Evolutionary conservation across 139 green algal genomes (phyloP).

Genomic region (Picochlorum sp.): DNA sequence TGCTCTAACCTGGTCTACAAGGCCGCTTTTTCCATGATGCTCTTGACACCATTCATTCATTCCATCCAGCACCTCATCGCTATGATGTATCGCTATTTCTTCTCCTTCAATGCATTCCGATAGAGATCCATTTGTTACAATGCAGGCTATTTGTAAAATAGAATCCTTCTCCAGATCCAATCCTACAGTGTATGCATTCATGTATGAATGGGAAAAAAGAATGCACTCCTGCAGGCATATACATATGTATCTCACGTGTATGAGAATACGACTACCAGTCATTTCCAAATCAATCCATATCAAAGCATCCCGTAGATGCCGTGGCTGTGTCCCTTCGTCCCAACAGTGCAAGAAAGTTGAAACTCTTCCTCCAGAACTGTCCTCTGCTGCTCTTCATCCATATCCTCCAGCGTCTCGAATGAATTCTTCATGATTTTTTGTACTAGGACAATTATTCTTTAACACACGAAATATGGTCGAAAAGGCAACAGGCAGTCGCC

Average conservation of each 20-base stretch:
- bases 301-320: conserved; percentile 44
- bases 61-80: conserved; percentile 60
- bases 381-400: conserved; percentile 9
- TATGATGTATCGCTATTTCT: conserved; percentile 74
- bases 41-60: conserved; percentile 93
- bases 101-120: conserved; percentile 58
- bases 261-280: conserved; percentile 44
- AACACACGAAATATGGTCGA: too few species aligned
- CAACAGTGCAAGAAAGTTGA: too few species aligned
- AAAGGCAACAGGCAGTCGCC: too few species aligned
- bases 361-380: too few species aligned
- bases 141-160: conserved; percentile 85
- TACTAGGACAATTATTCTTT: background rate
- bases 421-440: background rate
- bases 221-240: too few species aligned
- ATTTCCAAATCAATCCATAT: conserved; percentile 90
- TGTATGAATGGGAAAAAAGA: too few species aligned
- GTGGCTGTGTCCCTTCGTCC: background rate
- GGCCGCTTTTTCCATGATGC: conserved; percentile 65
- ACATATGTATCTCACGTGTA: too few species aligned
- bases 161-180: conserved; percentile 71
- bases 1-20: conserved; percentile 43
- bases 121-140: conserved; percentile 77
- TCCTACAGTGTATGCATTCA: conserved; percentile 36
- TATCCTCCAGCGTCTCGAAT: conserved; percentile 1